A percentile compares a stretch with the other conserved stretches of the same genome.
phyloP scores from a whole-genome alignment of 2,329 filamentous ascomycete species.

The Madurella fahalii region DNA sequence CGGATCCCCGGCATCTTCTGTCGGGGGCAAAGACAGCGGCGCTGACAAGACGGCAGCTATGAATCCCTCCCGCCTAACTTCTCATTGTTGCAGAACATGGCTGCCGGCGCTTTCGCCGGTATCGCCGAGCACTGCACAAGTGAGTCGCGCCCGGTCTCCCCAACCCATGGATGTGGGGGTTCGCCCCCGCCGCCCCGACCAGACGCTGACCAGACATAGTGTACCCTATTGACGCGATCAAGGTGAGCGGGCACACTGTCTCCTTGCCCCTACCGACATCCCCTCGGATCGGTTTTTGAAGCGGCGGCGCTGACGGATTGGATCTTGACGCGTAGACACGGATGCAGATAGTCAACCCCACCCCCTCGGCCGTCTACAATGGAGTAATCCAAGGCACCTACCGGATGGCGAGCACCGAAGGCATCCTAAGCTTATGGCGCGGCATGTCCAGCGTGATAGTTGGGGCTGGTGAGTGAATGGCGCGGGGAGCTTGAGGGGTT shows the following conservation, averaged over 20 bases:
- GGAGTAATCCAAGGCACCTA: conserved; percentile 90
- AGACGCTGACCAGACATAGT: conserved; percentile 45
- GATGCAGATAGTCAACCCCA: conserved; percentile 93
- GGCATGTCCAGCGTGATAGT: conserved; percentile 95
- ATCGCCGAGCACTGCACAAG: conserved; percentile 59
- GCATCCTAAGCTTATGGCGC: conserved; percentile 87
- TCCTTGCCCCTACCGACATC: not conserved
- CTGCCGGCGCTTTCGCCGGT: conserved; percentile 91
- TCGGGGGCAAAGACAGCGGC: not conserved
- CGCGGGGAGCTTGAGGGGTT: not conserved
- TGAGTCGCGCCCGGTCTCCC: conserved; percentile 8
- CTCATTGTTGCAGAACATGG: conserved; percentile 90
- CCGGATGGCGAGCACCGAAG: conserved; percentile 86
- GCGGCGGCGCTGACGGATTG: conserved; percentile 19
- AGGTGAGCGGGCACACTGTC: conserved; percentile 55
- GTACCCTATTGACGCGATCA: conserved; percentile 97
- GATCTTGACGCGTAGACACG: conserved; percentile 62
- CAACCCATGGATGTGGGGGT: not conserved
- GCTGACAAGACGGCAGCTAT: conserved; percentile 55
- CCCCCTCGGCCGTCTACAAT: conserved; percentile 74
- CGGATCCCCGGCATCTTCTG: not conserved
- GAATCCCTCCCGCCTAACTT: conserved; percentile 93
- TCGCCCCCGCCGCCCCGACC: not conserved
- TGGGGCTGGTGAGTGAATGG: conserved; percentile 69
- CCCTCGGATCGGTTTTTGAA: not conserved